These are phyloP conservation scores for Pestalotiopsis sp. DNA, from an alignment of 2,329 filamentous ascomycete genomes.

Conservation along the genomic window DNA sequence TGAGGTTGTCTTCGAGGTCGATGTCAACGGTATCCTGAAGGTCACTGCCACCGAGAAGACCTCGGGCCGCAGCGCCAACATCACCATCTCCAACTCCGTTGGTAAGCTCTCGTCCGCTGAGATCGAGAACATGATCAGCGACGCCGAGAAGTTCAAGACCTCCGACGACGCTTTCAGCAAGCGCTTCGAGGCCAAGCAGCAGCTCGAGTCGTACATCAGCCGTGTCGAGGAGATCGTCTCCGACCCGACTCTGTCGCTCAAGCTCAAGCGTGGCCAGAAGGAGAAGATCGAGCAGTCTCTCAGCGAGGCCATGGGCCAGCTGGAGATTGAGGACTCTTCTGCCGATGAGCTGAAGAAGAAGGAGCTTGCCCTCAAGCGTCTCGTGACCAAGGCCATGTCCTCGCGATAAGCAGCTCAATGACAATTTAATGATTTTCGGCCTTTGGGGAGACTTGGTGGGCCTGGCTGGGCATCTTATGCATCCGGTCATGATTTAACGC, in stretches of 20 bases:
- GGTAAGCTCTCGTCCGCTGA: constrained; percentile 93
- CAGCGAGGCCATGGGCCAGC: constrained; percentile 94
- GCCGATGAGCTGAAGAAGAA: constrained; percentile 99
- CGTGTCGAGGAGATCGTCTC: constrained; percentile 99
- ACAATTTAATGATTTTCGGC: constrained; percentile 26
- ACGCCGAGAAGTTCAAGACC: constrained; percentile 98
- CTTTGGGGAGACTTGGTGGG: constrained; percentile 30
- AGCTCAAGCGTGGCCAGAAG: constrained; percentile 99
- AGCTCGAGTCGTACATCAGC: constrained; percentile 98
- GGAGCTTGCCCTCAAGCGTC: constrained; percentile 95
- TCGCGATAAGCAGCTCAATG: constrained; percentile 66
- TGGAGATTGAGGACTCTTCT: constrained; percentile 89
- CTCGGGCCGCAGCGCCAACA: constrained; percentile 96
- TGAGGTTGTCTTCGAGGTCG: constrained; percentile 98
- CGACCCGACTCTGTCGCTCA: constrained; percentile 92
- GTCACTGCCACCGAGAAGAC: constrained; percentile 99
- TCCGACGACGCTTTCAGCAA: constrained; percentile 99
- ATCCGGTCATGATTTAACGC: constrained; percentile 26
- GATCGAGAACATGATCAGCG: constrained; percentile 97
- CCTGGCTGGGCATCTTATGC: constrained; percentile 26
- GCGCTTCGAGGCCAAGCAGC: constrained; percentile 98
- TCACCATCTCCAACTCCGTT: constrained; percentile 99
- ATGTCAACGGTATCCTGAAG: constrained; percentile 99
- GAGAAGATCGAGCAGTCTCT: constrained; percentile 99
- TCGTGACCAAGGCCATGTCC: constrained; percentile 98